Evolutionary conservation across 768 basidiomycete species (phyloP).

Genomic region (Cystofilobasidium macerans): DNA sequence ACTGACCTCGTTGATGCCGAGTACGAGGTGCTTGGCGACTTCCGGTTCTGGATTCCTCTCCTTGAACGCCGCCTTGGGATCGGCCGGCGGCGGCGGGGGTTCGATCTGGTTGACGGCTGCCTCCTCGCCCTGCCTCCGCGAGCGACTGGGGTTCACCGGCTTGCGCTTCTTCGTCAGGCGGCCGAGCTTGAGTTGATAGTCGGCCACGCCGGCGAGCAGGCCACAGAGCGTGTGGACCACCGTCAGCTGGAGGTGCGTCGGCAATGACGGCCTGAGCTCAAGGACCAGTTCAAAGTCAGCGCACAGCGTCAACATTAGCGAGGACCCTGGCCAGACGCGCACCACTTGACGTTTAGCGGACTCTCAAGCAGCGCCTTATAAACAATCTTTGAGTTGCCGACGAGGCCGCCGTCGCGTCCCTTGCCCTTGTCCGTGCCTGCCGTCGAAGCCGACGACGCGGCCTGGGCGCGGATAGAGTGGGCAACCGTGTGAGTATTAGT

Average conservation of each 20-base stretch:
- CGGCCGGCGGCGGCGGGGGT: neutral
- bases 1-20: slow-evolving; percentile 1
- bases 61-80: neutral
- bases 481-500: neutral
- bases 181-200: slow-evolving; percentile 7
- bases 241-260: slow-evolving; percentile 15
- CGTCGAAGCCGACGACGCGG: slow-evolving; percentile 8
- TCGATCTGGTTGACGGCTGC: neutral
- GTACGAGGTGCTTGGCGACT: neutral
- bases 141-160: neutral
- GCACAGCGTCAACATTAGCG: too few species aligned
- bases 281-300: too few species aligned
- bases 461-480: slow-evolving; percentile 17
- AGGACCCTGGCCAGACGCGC: neutral
- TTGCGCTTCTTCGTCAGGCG: neutral
- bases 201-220: slow-evolving; percentile 1
- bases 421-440: slow-evolving; percentile 1
- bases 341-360: slow-evolving; percentile 10
- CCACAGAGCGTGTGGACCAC: slow-evolving; percentile 12
- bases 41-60: neutral
- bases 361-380: slow-evolving; percentile 19
- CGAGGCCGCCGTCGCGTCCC: neutral
- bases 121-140: neutral
- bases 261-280: slow-evolving; percentile 15
- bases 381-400: slow-evolving; percentile 8